Evolutionary conservation across 2,329 filamentous ascomycete species (phyloP).

Genomic region (Exophiala sideris): DNA sequence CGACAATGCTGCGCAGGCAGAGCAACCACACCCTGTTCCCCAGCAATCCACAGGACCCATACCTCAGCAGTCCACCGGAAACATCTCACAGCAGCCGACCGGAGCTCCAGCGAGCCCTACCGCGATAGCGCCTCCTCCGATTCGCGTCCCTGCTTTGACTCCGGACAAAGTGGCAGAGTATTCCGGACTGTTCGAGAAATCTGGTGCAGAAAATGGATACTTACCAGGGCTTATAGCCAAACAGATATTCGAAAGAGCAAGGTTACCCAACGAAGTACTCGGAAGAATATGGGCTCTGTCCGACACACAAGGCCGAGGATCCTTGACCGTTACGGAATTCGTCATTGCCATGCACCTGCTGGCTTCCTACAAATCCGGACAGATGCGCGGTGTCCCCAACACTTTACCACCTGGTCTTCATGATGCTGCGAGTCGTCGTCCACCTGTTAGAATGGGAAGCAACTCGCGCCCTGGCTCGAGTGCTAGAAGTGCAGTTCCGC

Average conservation of each 20-base stretch:
- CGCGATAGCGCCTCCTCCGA: slow-evolving; percentile 56
- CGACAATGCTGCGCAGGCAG: slow-evolving; percentile 51
- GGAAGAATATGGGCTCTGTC: slow-evolving; percentile 96
- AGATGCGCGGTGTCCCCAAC: slow-evolving; percentile 73
- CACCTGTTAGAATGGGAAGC: slow-evolving; percentile 50
- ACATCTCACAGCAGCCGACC: slow-evolving; percentile 53
- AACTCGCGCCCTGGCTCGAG: slow-evolving; percentile 49
- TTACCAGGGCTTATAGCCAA: slow-evolving; percentile 75
- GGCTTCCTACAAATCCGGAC: slow-evolving; percentile 82
- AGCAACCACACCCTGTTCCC: slow-evolving; percentile 1
- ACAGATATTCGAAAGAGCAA: slow-evolving; percentile 90
- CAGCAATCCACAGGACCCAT: slow-evolving; percentile 28
- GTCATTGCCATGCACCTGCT: slow-evolving; percentile 97
- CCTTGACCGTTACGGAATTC: slow-evolving; percentile 84
- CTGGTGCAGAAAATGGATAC: slow-evolving; percentile 70
- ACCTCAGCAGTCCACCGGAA: slow-evolving; percentile 27
- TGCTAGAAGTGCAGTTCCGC: slow-evolving; percentile 67
- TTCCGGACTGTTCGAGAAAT: slow-evolving; percentile 83
- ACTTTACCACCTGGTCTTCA: slow-evolving; percentile 81
- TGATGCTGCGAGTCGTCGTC: slow-evolving; percentile 78
- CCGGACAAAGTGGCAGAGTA: slow-evolving; percentile 90
- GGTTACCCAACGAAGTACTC: slow-evolving; percentile 81
- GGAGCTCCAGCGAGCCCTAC: slow-evolving; percentile 49
- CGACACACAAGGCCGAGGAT: slow-evolving; percentile 88
- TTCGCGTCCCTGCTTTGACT: slow-evolving; percentile 83